Evolutionary conservation across 2,329 filamentous ascomycete species (phyloP).

Genomic region (Cladosporium oxysporum): DNA sequence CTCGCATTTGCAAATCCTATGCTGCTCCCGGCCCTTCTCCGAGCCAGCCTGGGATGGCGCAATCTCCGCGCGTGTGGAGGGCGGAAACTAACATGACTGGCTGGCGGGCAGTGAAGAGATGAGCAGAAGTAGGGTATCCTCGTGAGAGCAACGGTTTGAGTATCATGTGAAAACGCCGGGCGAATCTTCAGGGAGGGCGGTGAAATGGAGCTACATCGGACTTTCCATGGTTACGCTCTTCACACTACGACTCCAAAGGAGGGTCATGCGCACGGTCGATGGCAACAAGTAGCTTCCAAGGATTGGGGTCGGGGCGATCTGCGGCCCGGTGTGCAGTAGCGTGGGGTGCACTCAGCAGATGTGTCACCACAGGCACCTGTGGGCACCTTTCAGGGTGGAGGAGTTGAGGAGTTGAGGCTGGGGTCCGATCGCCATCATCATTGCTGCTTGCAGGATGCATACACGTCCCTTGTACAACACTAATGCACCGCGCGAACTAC

Average conservation of each 20-base stretch:
- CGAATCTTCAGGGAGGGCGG: slow-evolving; percentile 1
- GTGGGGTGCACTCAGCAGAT: slow-evolving; percentile 1
- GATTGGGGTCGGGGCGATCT: slow-evolving; percentile 7
- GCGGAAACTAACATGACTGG: not conserved
- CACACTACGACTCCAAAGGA: not conserved
- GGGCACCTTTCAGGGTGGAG: not conserved
- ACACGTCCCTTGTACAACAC: slow-evolving; percentile 2
- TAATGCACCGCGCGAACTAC: not conserved
- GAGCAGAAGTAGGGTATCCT: not conserved
- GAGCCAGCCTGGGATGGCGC: not conserved
- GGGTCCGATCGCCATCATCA: not conserved
- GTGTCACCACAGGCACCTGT: not conserved
- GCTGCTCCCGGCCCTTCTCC: not conserved
- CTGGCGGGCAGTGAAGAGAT: not conserved
- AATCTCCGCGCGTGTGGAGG: not conserved
- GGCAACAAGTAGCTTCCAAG: not conserved
- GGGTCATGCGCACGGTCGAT: slow-evolving; percentile 2
- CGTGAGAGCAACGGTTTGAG: not conserved
- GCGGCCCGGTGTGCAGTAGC: slow-evolving; percentile 1
- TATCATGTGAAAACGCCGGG: slow-evolving; percentile 3
- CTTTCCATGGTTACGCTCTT: not conserved
- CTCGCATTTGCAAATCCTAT: slow-evolving; percentile 10
- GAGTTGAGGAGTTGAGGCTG: not conserved
- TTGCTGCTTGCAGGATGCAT: not conserved
- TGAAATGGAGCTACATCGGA: slow-evolving; percentile 11